phyloP scores from a whole-genome alignment of 257 asterid species.

The Hygrophila difformis region DNA sequence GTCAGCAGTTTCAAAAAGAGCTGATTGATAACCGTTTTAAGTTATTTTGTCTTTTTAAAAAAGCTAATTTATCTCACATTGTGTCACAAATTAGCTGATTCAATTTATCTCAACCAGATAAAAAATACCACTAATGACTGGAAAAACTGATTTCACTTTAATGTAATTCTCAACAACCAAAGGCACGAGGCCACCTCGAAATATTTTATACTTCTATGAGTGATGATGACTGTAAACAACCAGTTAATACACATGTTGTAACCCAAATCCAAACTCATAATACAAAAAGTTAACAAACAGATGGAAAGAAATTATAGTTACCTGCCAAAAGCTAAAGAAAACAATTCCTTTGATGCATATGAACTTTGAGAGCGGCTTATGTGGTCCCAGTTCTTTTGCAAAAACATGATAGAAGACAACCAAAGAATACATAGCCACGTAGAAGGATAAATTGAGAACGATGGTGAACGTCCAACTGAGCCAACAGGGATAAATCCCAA shows the following conservation, averaged over 20 bases:
- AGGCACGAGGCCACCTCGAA: background rate
- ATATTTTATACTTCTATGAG: background rate
- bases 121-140: too few relatives aligned
- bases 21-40: too few relatives aligned
- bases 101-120: too few relatives aligned
- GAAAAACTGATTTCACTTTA: too few relatives aligned
- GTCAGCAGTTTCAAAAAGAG: too few relatives aligned
- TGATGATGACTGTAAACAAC: background rate
- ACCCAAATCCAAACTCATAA: background rate
- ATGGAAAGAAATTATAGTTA: slow-evolving; percentile 9
- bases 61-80: too few relatives aligned
- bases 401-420: slow-evolving; percentile 72
- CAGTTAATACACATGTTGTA: background rate
- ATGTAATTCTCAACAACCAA: too few relatives aligned
- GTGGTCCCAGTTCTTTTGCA: slow-evolving; percentile 79
- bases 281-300: slow-evolving; percentile 1
- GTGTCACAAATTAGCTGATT: too few relatives aligned
- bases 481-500: slow-evolving; percentile 79
- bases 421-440: slow-evolving; percentile 80
- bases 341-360: slow-evolving; percentile 82
- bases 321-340: slow-evolving; percentile 99
- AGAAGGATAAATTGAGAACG: slow-evolving; percentile 60
- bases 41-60: too few relatives aligned
- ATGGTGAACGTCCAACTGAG: slow-evolving; percentile 71
- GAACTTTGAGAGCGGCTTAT: slow-evolving; percentile 80